These are phyloP conservation scores for Grigorovia jiainica DNA, from an alignment of 805 yeast genomes.

Conservation along the genomic window DNA sequence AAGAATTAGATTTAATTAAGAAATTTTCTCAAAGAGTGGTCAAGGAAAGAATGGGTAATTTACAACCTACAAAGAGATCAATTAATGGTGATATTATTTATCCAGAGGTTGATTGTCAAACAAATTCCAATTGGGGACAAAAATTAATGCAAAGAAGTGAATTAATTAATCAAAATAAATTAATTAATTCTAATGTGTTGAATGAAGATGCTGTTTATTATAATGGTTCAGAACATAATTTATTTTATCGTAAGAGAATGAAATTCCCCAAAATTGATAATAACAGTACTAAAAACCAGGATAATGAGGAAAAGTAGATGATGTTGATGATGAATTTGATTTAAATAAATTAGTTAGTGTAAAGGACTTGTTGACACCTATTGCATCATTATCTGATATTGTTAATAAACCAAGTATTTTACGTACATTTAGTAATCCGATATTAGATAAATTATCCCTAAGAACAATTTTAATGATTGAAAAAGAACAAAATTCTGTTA, in stretches of 20 bases:
- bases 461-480: conserved; percentile 74
- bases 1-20: conserved; percentile 6
- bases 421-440: conserved; percentile 50
- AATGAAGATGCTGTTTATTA: conserved; percentile 27
- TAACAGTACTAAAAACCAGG: conserved; percentile 20
- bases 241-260: conserved; percentile 27
- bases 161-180: conserved; percentile 35
- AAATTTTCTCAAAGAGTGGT: conserved; percentile 22
- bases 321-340: conserved; percentile 31
- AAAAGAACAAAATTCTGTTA: conserved; percentile 70
- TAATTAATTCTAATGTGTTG: conserved; percentile 25
- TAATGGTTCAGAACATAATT: conserved; percentile 29
- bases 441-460: conserved; percentile 51
- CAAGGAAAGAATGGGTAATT: conserved; percentile 27
- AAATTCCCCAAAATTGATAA: conserved; percentile 9
- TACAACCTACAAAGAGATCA: conserved; percentile 23
- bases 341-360: conserved; percentile 43
- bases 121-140: conserved; percentile 45
- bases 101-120: conserved; percentile 22
- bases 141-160: conserved; percentile 45
- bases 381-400: conserved; percentile 72
- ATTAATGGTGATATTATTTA: conserved; percentile 18
- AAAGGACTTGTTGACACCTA: conserved; percentile 60
- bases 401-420: conserved; percentile 60
- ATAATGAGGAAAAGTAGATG: no score